These are phyloP conservation scores for Lactarius evosmus DNA, from an alignment of 768 basidiomycete genomes.

Conservation along the genomic window DNA sequence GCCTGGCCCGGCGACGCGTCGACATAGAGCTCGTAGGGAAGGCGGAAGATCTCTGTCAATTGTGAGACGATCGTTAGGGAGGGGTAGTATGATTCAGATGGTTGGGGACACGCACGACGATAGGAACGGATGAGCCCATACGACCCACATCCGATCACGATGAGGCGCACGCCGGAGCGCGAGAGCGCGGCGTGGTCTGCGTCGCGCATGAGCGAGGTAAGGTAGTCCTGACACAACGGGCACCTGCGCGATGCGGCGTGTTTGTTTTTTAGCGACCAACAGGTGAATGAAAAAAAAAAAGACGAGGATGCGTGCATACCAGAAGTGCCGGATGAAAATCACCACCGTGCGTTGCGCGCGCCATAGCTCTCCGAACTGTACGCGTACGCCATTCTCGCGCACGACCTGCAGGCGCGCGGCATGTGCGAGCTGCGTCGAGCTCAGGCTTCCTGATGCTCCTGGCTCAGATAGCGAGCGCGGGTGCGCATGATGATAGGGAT, in stretches of 20 bases:
- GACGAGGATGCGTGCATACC: conserved; percentile 38
- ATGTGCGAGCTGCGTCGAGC: conserved; percentile 50
- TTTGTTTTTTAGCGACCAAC: conserved; percentile 12
- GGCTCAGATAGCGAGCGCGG: conserved; percentile 31
- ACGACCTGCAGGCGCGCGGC: conserved; percentile 64
- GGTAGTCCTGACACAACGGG: conserved; percentile 83
- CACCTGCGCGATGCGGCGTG: conserved; percentile 46
- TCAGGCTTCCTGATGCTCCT: conserved; percentile 51
- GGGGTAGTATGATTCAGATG: background rate
- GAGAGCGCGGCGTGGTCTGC: conserved; percentile 47
- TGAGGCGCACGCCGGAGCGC: conserved; percentile 51
- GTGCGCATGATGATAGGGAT: conserved; percentile 22
- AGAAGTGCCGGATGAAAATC: conserved; percentile 86
- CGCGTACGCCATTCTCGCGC: conserved; percentile 60
- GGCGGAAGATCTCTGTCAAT: conserved; percentile 58
- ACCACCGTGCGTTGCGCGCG: conserved; percentile 59
- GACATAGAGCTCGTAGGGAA: conserved; percentile 73
- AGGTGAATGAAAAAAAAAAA: conserved; percentile 5
- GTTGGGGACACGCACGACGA: conserved; percentile 42
- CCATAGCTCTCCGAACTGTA: conserved; percentile 69
- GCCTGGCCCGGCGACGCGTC: conserved; percentile 58
- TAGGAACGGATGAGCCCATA: conserved; percentile 75
- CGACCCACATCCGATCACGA: conserved; percentile 79
- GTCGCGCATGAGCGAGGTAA: conserved; percentile 58
- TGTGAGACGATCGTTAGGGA: conserved; percentile 2